Conservation (phyloP, 129 eudicot genomes). For the Gnaphalium uliginosum region DNA sequence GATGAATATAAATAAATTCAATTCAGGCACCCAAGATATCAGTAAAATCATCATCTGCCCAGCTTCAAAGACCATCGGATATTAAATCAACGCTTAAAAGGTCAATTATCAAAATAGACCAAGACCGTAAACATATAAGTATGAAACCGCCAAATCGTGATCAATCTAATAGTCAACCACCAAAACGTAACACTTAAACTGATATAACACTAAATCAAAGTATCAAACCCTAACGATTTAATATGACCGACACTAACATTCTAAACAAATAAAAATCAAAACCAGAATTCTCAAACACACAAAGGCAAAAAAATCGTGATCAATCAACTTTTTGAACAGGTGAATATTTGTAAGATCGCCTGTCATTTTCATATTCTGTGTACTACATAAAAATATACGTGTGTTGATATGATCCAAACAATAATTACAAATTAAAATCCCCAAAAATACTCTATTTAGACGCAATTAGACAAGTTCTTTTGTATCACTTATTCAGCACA, state of each 20-base stretch:
- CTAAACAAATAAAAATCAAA: not conserved
- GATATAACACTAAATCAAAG: slow-evolving; percentile 1
- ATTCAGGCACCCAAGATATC: not conserved
- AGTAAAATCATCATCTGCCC: not conserved
- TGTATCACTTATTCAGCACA: not conserved
- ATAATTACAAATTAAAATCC: not conserved
- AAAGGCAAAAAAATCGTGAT: not conserved
- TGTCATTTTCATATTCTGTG: not conserved
- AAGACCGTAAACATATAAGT: not conserved
- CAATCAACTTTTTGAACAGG: not conserved
- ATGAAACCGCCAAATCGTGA: slow-evolving; percentile 16
- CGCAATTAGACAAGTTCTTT: not conserved
- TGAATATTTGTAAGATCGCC: not conserved
- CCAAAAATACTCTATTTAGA: not conserved
- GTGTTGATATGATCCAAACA: not conserved
- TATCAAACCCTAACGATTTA: slow-evolving; percentile 13
- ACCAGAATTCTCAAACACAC: not conserved
- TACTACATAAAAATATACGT: not conserved
- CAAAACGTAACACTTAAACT: not conserved
- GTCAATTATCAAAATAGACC: slow-evolving; percentile 4
- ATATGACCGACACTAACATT: slow-evolving; percentile 2
- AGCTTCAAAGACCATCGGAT: slow-evolving; percentile 5
- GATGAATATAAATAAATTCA: not conserved
- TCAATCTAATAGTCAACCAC: slow-evolving; percentile 16
- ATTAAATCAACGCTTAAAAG: slow-evolving; percentile 13